Evolutionary conservation across 371 early-diverging fungal genomes (phyloP), one percentile per base, ranked within the genome.

Genomic region (Apophysomyces elegans): DNA sequence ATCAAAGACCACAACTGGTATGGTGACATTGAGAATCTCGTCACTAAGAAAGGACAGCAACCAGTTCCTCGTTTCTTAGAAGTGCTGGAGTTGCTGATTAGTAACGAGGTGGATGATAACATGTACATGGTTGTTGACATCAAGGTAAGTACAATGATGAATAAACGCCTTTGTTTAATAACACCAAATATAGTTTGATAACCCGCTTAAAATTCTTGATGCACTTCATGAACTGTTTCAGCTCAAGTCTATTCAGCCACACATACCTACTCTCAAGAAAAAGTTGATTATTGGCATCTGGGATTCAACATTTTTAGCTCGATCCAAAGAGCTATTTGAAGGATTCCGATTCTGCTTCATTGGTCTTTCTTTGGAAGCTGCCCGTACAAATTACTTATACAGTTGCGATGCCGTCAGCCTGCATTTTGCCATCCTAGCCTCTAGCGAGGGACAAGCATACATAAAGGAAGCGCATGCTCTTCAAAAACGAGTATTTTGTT

Each of bases 271-370:
- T 43, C 69, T 81, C 2, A 73, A 75, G 18, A 71, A 79, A 12
- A 81, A 78, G 56, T 68, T 90, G 18, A 75, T 85, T 8, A 73
- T 90, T 72, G 90, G 90, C 37, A 77, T 90, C n/a, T 88, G 90
- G 88, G 84, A 83, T 61, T 75, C 80, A 11, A 83, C 84, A 21
- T 90, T 83, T 64, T 65, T 90, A 6, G 66, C 77, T 7, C 73
- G 65, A 32, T 80, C 85, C n/a, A 73, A 83, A 59, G 61, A 65
- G 14, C 70, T 83, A 16, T 78, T 88, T 47, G 61, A 57, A 9
- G 67, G 68, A 8, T 82, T 79, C 65, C 76, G 75, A 46, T 69
- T 84, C 4, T 72, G 86, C 50, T 82, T 84, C 61, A 90, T 90
- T 63, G 88, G 90, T 1, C 38, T 80, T 14, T 86, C 86, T 6